Conservation (phyloP, 208 protist species). For the Leishmania braziliensis region DNA sequence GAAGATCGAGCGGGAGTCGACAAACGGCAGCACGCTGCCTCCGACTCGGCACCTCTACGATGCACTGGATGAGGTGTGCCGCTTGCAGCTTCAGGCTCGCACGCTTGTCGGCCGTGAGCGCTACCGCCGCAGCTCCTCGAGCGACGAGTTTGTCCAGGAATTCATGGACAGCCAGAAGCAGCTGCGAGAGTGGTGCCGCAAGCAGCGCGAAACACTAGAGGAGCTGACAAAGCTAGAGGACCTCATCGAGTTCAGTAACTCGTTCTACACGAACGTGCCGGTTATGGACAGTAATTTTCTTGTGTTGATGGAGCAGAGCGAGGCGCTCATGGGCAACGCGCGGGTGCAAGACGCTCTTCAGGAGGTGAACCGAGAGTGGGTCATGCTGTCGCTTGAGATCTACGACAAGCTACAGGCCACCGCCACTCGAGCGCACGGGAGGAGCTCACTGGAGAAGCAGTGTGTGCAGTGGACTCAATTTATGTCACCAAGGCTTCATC, state of each 20-base stretch:
- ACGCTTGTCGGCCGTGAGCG: constrained; percentile 72
- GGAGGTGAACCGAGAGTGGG: constrained; percentile 76
- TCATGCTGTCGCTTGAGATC: constrained; percentile 57
- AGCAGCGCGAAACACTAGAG: constrained; percentile 73
- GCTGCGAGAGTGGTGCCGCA: constrained; percentile 79
- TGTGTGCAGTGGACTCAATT: constrained; percentile 44
- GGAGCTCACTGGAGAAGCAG: constrained; percentile 43
- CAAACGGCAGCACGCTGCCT: constrained; percentile 21
- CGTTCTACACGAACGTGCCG: constrained; percentile 69
- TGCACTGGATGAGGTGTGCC: constrained; percentile 62
- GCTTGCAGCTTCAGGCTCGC: constrained; percentile 73
- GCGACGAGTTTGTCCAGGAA: constrained; percentile 59
- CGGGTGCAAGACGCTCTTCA: constrained; percentile 72
- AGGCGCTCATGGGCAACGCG: constrained; percentile 50
- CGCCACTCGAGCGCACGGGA: constrained; percentile 39
- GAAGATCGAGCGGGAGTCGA: constrained; percentile 33
- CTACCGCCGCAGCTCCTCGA: constrained; percentile 47
- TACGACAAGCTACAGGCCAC: constrained; percentile 64
- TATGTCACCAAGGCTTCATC: constrained; percentile 25
- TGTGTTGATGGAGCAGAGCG: constrained; percentile 75
- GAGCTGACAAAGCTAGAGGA: constrained; percentile 51
- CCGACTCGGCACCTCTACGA: constrained; percentile 50
- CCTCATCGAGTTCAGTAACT: constrained; percentile 69
- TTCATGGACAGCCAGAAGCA: constrained; percentile 69
- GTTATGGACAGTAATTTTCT: constrained; percentile 91